These are phyloP conservation scores for Trichoderma hamatum DNA, from an alignment of 2,329 filamentous ascomycete species.

Conservation along the genomic window DNA sequence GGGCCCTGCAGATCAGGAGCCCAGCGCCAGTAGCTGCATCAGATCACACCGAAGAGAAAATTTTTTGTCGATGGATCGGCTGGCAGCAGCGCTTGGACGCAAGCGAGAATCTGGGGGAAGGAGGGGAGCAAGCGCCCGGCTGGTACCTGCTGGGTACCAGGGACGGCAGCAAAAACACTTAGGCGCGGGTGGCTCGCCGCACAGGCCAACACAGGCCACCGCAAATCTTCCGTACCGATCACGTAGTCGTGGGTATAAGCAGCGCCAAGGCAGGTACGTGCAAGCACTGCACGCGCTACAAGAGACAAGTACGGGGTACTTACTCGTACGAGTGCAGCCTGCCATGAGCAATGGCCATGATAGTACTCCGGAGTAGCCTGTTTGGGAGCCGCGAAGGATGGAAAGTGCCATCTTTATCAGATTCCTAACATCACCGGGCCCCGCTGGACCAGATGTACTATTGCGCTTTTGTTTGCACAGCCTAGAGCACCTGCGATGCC, in stretches of 20 bases:
- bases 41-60: slow-evolving; percentile 25
- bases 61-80: slow-evolving; percentile 20
- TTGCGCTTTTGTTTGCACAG: not conserved
- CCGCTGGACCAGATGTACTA: too few relatives aligned
- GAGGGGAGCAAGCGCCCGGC: slow-evolving; percentile 16
- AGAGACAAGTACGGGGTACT: not conserved
- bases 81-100: slow-evolving; percentile 22
- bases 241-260: slow-evolving; percentile 6
- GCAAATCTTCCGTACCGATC: slow-evolving; percentile 10
- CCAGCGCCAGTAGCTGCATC: slow-evolving; percentile 21
- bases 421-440: not conserved
- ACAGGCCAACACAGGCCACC: slow-evolving; percentile 17
- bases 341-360: not conserved
- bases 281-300: not conserved
- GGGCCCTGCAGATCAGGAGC: slow-evolving; percentile 24
- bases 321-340: not conserved
- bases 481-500: too few relatives aligned
- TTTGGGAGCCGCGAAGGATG: not conserved
- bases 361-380: not conserved
- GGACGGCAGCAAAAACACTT: not conserved
- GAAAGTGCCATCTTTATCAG: not conserved
- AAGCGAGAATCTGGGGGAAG: slow-evolving; percentile 28
- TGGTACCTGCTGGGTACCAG: slow-evolving; percentile 14
- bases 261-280: not conserved
- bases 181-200: slow-evolving; percentile 1